Evolutionary conservation across 176 grass and related monocot genomes (phyloP).

Genomic region (Carex kokanica): DNA sequence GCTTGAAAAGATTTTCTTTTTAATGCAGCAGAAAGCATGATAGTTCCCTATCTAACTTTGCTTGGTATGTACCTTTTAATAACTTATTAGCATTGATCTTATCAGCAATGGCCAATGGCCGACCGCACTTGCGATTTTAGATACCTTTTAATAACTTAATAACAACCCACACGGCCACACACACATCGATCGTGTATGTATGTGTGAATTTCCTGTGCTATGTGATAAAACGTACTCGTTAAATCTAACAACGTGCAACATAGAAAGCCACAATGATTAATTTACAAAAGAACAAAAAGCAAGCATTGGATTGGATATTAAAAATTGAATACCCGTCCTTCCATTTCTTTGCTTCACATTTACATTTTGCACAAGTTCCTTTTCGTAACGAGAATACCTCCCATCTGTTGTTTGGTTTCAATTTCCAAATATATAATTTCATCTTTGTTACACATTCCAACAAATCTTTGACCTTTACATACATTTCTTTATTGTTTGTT

Average conservation of each 20-base stretch:
- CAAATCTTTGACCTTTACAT: no score
- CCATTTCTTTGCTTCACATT: background rate
- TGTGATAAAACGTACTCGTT: no score
- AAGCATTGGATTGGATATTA: no score
- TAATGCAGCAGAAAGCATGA: background rate
- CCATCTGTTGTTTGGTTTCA: background rate
- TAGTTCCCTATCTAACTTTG: conserved; percentile 8
- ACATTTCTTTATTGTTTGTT: no score
- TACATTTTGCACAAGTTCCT: background rate
- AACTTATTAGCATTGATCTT: conserved; percentile 16
- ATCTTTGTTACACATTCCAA: background rate
- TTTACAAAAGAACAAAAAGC: background rate
- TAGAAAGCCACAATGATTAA: background rate
- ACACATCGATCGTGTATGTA: no score
- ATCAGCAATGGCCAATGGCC: conserved; percentile 6
- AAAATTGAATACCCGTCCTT: no score
- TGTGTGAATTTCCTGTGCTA: no score
- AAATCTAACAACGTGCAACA: no score
- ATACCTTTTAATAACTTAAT: background rate
- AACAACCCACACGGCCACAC: no score
- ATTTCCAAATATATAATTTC: background rate
- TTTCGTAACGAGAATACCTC: background rate
- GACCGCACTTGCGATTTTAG: conserved; percentile 1
- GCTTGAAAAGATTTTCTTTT: background rate
- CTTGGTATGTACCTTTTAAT: background rate